Evolutionary conservation across 2,329 filamentous ascomycete genomes (phyloP), one percentile per base, ranked within the genome.

Genomic region (Talaromyces sp.): DNA sequence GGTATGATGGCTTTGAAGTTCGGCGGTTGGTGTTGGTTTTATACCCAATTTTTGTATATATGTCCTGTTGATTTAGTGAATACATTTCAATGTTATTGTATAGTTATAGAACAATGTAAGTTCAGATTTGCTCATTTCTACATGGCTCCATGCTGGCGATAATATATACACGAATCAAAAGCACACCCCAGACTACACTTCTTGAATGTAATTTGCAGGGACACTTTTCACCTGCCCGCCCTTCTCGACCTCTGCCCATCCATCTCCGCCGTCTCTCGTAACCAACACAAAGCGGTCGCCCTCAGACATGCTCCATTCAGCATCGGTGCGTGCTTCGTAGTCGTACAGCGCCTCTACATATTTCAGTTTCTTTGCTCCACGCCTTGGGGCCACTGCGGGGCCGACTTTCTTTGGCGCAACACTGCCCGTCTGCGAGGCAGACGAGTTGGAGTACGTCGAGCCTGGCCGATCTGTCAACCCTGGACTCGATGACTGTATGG

Each of bases 171-270:
- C 29, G 27, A 51, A 51, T 32, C 21, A 14, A 46, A 17, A 57
- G 4, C 27, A 29, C 27, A 9, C 17, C 27, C 14, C 19, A 50
- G 3, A 10, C 41, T 69, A 89, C 56, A 90, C 85, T 69, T 88
- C 84, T 76, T 92, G 89, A 62, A 98, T 85, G 79, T 98, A 99
- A 74, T 91, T 96, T 41, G 93, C 93, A 52, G 95, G 95, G 58
- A 99, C 95, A 73, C 92, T 96, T 71, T 87, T 93, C 55, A 88
- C 91, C 46, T 87, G 80, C 1, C 93, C 93, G 19, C 91, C 92
- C 75, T 91, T 92, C 79, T 98, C 95, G 19, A 99, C 95, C 78
- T 98, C 95, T 29, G 88, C 91, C 95, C 95, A 99, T 0, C 95
- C 95, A 78, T 98, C 95, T 1, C 95, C 95, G 0, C 87, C 84